Conservation (phyloP, 2,329 filamentous ascomycete species). For the Pseudocercospora vitis region DNA sequence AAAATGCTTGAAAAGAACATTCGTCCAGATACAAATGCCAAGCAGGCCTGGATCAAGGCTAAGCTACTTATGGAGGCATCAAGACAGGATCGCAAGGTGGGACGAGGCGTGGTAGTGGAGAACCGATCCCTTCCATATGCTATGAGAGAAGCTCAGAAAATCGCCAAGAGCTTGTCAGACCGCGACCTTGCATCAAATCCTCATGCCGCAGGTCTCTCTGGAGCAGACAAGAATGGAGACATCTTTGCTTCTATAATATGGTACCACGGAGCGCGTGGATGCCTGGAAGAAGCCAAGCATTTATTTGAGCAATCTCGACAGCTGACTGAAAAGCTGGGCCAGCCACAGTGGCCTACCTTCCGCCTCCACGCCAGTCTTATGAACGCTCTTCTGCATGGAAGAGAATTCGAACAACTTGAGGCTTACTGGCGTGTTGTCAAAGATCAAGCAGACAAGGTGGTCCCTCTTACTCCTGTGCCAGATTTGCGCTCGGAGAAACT, state of each 20-base stretch:
- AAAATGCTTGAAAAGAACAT: conserved; percentile 45
- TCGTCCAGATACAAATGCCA: conserved; percentile 36
- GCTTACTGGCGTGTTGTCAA: conserved; percentile 66
- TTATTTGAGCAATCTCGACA: conserved; percentile 56
- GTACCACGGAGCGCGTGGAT: conserved; percentile 51
- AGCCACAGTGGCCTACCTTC: conserved; percentile 20
- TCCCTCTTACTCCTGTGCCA: conserved; percentile 21
- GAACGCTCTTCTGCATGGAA: conserved; percentile 60
- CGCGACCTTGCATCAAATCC: background rate
- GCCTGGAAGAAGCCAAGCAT: conserved; percentile 52
- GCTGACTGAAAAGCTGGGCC: conserved; percentile 6
- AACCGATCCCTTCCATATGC: conserved; percentile 31
- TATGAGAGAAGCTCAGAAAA: background rate
- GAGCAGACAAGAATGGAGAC: background rate
- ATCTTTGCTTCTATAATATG: conserved; percentile 55
- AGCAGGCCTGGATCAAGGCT: conserved; percentile 7
- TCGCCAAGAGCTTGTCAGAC: background rate
- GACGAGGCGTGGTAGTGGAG: conserved; percentile 28
- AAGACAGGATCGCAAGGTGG: conserved; percentile 41
- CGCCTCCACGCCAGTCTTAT: conserved; percentile 65
- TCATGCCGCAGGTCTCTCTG: background rate
- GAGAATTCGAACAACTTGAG: conserved; percentile 61
- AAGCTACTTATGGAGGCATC: background rate
- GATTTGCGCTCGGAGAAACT: conserved; percentile 11
- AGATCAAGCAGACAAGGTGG: conserved; percentile 48